phyloP scores from a whole-genome alignment of 2,329 filamentous ascomycete genomes.

The Ophiognomonia clavigignenti-juglandacearum region DNA sequence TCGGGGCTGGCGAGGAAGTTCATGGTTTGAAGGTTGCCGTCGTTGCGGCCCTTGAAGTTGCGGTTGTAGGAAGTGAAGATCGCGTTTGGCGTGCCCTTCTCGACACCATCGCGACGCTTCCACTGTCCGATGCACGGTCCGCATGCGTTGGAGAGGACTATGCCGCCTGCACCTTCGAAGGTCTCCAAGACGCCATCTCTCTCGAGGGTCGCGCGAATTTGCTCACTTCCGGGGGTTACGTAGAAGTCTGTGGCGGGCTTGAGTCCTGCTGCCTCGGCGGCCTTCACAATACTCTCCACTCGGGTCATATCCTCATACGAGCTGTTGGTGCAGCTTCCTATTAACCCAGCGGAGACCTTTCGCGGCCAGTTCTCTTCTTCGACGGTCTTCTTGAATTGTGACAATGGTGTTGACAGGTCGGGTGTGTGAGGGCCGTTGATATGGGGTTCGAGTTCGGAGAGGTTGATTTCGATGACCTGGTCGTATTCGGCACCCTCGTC shows the following conservation, averaged over 20 bases:
- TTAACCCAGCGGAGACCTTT: conserved; percentile 86
- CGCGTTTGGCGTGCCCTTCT: conserved; percentile 83
- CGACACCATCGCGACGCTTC: conserved; percentile 81
- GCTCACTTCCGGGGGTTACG: conserved; percentile 93
- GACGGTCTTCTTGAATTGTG: conserved; percentile 81
- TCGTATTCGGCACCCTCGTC: conserved; percentile 85
- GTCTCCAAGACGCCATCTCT: conserved; percentile 82
- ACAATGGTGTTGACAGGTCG: conserved; percentile 88
- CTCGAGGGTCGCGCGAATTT: conserved; percentile 90
- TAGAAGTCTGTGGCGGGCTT: conserved; percentile 90
- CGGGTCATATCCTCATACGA: conserved; percentile 99
- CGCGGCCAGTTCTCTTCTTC: conserved; percentile 84
- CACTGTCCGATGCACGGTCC: conserved; percentile 93
- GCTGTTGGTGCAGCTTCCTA: conserved; percentile 97
- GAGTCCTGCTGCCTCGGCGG: conserved; percentile 82
- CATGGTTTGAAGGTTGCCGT: conserved; percentile 95
- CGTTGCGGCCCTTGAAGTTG: conserved; percentile 95
- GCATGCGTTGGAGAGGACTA: conserved; percentile 90
- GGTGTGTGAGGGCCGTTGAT: conserved; percentile 98
- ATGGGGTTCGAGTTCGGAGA: conserved; percentile 86
- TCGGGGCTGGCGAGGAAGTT: conserved; percentile 98
- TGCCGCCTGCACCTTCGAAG: conserved; percentile 80
- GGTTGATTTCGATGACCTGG: conserved; percentile 82
- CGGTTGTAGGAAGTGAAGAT: conserved; percentile 98
- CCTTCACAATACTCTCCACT: conserved; percentile 86